phyloP scores from a whole-genome alignment of 441 rosid species.

The Populus trichocarpa region DNA sequence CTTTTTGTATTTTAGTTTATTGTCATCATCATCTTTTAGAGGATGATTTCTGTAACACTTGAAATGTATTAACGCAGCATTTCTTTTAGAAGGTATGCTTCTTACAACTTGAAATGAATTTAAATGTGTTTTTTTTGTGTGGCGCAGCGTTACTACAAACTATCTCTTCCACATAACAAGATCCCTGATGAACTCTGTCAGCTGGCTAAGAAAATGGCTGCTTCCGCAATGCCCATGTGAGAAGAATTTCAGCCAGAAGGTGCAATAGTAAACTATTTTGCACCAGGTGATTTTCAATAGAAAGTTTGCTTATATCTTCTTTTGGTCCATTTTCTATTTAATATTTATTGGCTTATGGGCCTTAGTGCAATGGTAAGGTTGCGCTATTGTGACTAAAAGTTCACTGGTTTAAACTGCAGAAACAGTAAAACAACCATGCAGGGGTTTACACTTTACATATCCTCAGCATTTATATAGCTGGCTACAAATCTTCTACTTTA shows the following conservation, averaged over 20 bases:
- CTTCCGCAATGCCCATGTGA: conserved; percentile 70
- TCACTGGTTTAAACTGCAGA: too few relatives aligned
- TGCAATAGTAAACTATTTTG: conserved; percentile 89
- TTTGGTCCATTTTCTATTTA: too few relatives aligned
- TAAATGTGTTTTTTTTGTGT: conserved; percentile 16
- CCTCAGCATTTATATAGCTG: too few relatives aligned
- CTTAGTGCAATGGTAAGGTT: too few relatives aligned
- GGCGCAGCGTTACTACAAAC: conserved; percentile 67
- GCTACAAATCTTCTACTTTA: too few relatives aligned
- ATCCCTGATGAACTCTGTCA: conserved; percentile 72
- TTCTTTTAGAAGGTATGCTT: not conserved
- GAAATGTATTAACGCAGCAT: too few relatives aligned
- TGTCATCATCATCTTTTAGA: not conserved
- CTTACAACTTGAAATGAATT: conserved; percentile 4
- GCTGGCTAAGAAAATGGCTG: conserved; percentile 66
- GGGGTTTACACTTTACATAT: too few relatives aligned
- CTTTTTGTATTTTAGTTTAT: not conserved
- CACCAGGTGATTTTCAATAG: conserved; percentile 42
- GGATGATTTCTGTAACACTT: not conserved
- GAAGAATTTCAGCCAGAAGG: conserved; percentile 87
- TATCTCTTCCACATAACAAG: conserved; percentile 75
- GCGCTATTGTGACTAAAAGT: too few relatives aligned
- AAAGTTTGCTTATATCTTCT: too few relatives aligned
- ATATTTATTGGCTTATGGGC: too few relatives aligned
- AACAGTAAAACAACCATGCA: too few relatives aligned